Evolutionary conservation across 441 rosid genomes (phyloP).

Genomic region (Eugenia klotzschiana): DNA sequence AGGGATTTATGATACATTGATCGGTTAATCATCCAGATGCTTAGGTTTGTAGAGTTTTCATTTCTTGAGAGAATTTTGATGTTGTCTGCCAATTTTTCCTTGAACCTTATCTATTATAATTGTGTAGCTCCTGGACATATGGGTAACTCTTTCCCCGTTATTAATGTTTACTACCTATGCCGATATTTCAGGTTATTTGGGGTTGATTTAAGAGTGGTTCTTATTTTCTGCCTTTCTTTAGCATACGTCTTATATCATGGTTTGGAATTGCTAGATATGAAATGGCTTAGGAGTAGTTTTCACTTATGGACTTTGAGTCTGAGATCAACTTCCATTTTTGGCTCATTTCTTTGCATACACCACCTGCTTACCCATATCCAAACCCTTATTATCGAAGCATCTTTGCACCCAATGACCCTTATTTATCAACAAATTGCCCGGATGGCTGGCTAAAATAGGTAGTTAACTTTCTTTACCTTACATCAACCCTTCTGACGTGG

Average conservation of each 20-base stretch:
- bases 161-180: not conserved
- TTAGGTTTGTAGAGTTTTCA: no score
- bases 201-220: not conserved
- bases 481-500: no score
- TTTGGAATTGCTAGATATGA: not conserved
- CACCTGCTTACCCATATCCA: no score
- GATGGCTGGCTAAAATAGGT: no score
- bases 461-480: no score
- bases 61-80: no score
- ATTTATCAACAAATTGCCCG: no score
- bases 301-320: conserved; percentile 1
- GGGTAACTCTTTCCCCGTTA: not conserved
- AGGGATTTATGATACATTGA: no score
- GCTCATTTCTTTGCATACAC: conserved; percentile 2
- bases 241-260: not conserved
- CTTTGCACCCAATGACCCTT: no score
- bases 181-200: not conserved
- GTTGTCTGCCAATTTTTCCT: no score
- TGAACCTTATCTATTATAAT: not conserved
- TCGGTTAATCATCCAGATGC: no score
- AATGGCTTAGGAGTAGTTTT: not conserved
- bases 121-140: not conserved
- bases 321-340: not conserved
- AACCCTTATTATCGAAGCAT: no score
- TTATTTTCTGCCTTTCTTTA: not conserved